A percentile compares a stretch with the other conserved stretches of the same genome.
Evolutionary conservation across 1,284 basidiomycete genomes (phyloP).

Genomic region (Sphagnurus paluster): DNA sequence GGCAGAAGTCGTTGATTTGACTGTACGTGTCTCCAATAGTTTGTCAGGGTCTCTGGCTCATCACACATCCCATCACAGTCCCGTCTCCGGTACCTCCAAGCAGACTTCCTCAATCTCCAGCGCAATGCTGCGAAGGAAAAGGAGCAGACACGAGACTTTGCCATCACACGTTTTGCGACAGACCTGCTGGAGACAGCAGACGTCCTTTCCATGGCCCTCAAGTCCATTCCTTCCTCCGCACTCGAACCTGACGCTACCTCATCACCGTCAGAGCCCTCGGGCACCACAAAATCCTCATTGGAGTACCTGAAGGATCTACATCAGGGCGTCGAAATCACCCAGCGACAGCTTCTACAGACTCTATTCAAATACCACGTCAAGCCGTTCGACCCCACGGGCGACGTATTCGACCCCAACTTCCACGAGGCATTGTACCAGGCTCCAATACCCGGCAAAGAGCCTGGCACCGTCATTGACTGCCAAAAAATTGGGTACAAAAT

Average conservation of each 20-base stretch:
- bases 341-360: constrained; percentile 87
- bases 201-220: constrained; percentile 87
- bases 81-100: constrained; percentile 85
- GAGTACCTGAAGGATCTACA: constrained; percentile 73
- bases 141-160: constrained; percentile 90
- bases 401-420: constrained; percentile 91
- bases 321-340: constrained; percentile 90
- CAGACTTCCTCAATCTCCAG: constrained; percentile 95
- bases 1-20: constrained; percentile 71
- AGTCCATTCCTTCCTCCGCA: constrained; percentile 72
- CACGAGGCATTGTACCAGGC: constrained; percentile 97
- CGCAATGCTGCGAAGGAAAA: constrained; percentile 90
- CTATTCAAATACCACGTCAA: constrained; percentile 91
- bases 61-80: constrained; percentile 44
- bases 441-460: constrained; percentile 85
- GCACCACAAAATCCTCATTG: constrained; percentile 48
- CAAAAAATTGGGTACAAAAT: constrained; percentile 92
- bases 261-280: constrained; percentile 28
- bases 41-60: not conserved
- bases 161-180: constrained; percentile 87
- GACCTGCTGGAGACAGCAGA: constrained; percentile 94
- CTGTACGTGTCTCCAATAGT: constrained; percentile 45
- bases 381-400: constrained; percentile 89
- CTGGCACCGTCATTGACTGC: constrained; percentile 90
- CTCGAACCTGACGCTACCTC: constrained; percentile 33